Evolutionary conservation across 139 green algal species (phyloP).

Genomic region (Ulvella scutata): DNA sequence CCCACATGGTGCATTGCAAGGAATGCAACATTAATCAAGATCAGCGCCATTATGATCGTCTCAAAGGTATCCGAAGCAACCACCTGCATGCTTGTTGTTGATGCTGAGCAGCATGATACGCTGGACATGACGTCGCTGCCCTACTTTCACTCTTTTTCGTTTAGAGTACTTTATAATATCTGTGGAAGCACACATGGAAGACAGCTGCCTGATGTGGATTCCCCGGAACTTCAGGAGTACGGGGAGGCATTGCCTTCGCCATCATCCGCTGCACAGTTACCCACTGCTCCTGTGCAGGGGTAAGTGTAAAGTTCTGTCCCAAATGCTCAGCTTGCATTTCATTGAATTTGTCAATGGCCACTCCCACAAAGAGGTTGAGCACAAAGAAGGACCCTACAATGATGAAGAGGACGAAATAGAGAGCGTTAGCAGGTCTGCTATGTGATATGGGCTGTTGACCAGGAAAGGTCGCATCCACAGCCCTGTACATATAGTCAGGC

Average conservation of each 20-base stretch:
- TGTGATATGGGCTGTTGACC: slow-evolving; percentile 35
- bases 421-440: slow-evolving; percentile 14
- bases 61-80: slow-evolving; percentile 26
- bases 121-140: background rate
- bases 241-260: slow-evolving; percentile 6
- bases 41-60: slow-evolving; percentile 26
- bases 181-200: background rate
- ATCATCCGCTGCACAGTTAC: slow-evolving; percentile 34
- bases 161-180: too few relatives aligned
- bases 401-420: slow-evolving; percentile 46
- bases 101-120: too few relatives aligned
- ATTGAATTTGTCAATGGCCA: slow-evolving; percentile 40
- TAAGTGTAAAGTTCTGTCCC: slow-evolving; percentile 29
- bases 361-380: slow-evolving; percentile 32
- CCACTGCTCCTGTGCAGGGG: slow-evolving; percentile 37
- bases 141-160: too few relatives aligned
- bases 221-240: background rate
- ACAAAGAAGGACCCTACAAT: slow-evolving; percentile 30
- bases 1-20: slow-evolving; percentile 25
- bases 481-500: slow-evolving; percentile 42
- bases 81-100: slow-evolving; percentile 20
- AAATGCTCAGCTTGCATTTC: slow-evolving; percentile 36
- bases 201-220: background rate
- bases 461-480: slow-evolving; percentile 23
- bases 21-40: slow-evolving; percentile 35